Base-by-base conservation (phyloP, 257 asterid species). In the Solanum sejunctum region DNA sequence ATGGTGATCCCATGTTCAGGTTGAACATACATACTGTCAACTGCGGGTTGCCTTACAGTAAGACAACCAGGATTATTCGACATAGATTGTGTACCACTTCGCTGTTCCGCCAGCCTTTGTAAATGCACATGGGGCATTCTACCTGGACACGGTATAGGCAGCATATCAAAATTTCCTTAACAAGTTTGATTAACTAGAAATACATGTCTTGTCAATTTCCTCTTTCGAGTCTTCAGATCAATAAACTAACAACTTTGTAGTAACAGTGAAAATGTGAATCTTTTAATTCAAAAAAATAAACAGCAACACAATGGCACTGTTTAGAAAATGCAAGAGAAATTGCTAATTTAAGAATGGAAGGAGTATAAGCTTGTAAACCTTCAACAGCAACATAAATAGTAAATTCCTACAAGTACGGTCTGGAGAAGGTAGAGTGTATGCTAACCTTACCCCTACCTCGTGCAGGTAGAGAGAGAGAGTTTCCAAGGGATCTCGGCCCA, bases 41-140 rank as follows among this genome's bases (percentile, higher is more conserved):
- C 72, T 82, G 90, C 97, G 2, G 93, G 83, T 79, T 84, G 88
- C 54, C 91, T 85, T 39, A 85, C 88, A 28, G 91, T 39, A 8
- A 91, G 94, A 86, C 83, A 86, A 71, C 71, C 69, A 17, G 60
- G 87, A 32, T 84, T 85, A 85, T 90, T 84, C 0, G 85, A 49
- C 71, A 92, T 89, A 45, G 93, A 21, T 57, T 75, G 90, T 56
- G 71, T 78, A 23, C 79, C 94, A 45, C 51, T 87, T 86, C 84
- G 91, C 32, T 93, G 89, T 80, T 93, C 97, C 2, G 93, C 97
- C 89, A 96, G 87, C 99, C 93, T 94, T 85, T 57, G 89, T 88
- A 92, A 91, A 87, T 96, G 95, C 3, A 94, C 95, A 88, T 94
- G 98, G 85, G 99, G 98, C 45, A 95, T 98, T 97, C 99, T 94